phyloP scores from a whole-genome alignment of 2,329 filamentous ascomycete species.

The Acrocalymma vagum region DNA sequence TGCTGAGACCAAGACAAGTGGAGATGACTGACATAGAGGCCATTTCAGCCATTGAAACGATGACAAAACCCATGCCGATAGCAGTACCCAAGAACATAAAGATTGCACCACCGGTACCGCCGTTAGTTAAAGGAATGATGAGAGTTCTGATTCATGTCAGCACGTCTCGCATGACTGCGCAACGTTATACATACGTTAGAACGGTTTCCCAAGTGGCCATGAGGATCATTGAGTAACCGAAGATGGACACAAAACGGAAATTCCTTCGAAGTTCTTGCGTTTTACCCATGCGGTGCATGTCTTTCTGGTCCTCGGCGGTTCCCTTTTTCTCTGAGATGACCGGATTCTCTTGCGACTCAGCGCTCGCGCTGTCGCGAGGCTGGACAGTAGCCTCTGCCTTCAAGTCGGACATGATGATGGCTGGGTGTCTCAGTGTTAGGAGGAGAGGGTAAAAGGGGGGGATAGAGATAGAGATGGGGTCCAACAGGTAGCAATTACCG shows the following conservation, averaged over 20 bases:
- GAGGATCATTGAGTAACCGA: slow-evolving; percentile 35
- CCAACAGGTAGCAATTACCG: too few relatives aligned
- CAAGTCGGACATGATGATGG: slow-evolving; percentile 6
- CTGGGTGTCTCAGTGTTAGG: neutral
- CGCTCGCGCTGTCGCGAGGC: slow-evolving; percentile 8
- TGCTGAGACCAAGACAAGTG: too few relatives aligned
- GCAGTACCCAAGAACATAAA: slow-evolving; percentile 32
- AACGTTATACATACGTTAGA: slow-evolving; percentile 17
- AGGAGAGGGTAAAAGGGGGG: neutral
- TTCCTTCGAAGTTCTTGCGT: slow-evolving; percentile 34
- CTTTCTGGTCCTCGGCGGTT: slow-evolving; percentile 25
- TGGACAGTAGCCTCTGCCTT: slow-evolving; percentile 7
- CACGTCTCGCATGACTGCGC: neutral
- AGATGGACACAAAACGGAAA: slow-evolving; percentile 35
- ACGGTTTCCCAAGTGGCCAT: slow-evolving; percentile 38
- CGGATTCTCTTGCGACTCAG: slow-evolving; percentile 15
- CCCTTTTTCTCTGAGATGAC: slow-evolving; percentile 27
- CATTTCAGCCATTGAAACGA: slow-evolving; percentile 39
- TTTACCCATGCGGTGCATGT: slow-evolving; percentile 41
- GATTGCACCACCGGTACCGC: slow-evolving; percentile 34
- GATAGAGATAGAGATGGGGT: neutral
- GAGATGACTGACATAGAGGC: slow-evolving; percentile 35
- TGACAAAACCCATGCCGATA: slow-evolving; percentile 29
- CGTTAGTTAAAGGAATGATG: slow-evolving; percentile 29
- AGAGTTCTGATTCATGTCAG: slow-evolving; percentile 21